phyloP scores from a whole-genome alignment of 176 grass and related monocot genomes.

The Juncus inflexus region DNA sequence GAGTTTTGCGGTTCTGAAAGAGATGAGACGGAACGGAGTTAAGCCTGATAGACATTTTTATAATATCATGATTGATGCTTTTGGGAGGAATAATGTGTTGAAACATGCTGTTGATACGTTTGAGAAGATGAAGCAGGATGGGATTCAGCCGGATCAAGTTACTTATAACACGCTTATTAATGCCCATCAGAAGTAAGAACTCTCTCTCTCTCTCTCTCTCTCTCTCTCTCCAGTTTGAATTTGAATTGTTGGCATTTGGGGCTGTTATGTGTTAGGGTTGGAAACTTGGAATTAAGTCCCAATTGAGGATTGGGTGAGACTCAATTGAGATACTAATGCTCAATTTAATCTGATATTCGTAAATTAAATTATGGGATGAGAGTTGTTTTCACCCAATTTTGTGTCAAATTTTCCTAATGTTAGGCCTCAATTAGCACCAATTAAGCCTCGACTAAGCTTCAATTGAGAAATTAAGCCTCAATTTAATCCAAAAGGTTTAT shows the following conservation, averaged over 20 bases:
- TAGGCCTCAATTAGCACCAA: too few relatives aligned
- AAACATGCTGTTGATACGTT: slow-evolving; percentile 82
- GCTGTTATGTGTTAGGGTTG: too few relatives aligned
- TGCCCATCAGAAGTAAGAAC: slow-evolving; percentile 36
- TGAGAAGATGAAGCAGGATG: slow-evolving; percentile 67
- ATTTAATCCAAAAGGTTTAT: too few relatives aligned
- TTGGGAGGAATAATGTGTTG: slow-evolving; percentile 92
- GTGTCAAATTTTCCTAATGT: too few relatives aligned
- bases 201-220: slow-evolving; percentile 12
- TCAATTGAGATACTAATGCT: too few relatives aligned
- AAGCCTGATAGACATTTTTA: slow-evolving; percentile 91
- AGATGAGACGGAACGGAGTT: slow-evolving; percentile 78
- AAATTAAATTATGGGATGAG: too few relatives aligned
- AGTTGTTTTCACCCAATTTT: too few relatives aligned
- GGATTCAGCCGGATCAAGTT: slow-evolving; percentile 72
- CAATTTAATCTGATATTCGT: too few relatives aligned
- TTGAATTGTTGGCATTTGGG: not conserved
- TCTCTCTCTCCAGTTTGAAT: not conserved
- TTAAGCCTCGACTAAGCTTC: too few relatives aligned
- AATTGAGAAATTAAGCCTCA: too few relatives aligned
- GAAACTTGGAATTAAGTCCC: too few relatives aligned
- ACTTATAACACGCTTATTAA: slow-evolving; percentile 93
- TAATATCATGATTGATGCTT: slow-evolving; percentile 91
- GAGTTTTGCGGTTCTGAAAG: slow-evolving; percentile 68
- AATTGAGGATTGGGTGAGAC: too few relatives aligned